Evolutionary conservation across 1,139 yeast species (phyloP), one percentile per base, ranked within the genome.

Genomic region (Diutina pseudorugosa): DNA sequence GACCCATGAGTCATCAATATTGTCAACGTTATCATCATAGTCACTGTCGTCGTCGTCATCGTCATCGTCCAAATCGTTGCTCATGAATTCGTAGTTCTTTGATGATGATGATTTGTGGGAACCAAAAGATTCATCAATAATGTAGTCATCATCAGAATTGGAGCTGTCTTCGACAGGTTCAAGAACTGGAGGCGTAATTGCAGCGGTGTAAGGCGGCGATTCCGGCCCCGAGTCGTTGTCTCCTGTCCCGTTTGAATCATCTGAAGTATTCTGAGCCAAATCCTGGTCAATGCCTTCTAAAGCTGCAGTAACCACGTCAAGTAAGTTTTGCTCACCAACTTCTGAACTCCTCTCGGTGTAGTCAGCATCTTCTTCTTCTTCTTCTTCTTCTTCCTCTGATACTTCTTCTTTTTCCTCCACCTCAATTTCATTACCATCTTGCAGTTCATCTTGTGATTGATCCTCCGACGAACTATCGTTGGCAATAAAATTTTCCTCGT

Each of bases 141-240:
- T 51, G 41, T 41, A 53, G n/a, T 51, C 51, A 25, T 50, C 53
- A 27, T 36, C 44, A 47, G 18, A 30, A 43, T 19, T 11, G 4
- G 18, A 11, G 7, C 14, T 41, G 12, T 43, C 49, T 19, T 23
- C 47, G 11, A 41, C n/a, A 4, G 43, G 43, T 41, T 18, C 9
- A 9, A 41, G 21, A 41, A 41, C n/a, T n/a, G 43, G 43, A 14
- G 43, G 43, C 11, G 36, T 30, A 11, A 30, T 30, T 12, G 36
- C 36, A 30, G 36, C 11, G n/a, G 36, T 30, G 36, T 30, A 30
- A 14, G 36, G 36, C 14, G 36, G 36, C n/a, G 36, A 12, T 30
- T 30, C 36, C 3, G 48, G 20, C 4, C 23, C 16, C 3, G 20
- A 14, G 11, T 44, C 44, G 11, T 14, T 58, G 42, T 59, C 57